A percentile compares a stretch with the other conserved stretches of the same genome.
Evolutionary conservation across 78 protist species (phyloP).

Genomic region (Trichosphaerium sp.): DNA sequence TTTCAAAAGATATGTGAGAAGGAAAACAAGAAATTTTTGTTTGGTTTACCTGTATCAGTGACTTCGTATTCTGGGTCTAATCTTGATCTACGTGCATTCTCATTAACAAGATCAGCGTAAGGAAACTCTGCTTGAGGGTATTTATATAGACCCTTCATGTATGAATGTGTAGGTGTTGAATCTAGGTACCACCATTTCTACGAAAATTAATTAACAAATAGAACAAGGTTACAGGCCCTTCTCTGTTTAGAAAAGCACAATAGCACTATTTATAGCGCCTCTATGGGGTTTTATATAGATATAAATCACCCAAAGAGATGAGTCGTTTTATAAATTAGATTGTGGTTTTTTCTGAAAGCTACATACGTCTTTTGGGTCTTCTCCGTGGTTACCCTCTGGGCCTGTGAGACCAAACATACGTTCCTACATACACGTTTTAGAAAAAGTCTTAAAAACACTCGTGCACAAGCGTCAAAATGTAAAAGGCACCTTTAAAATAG

Average conservation of each 20-base stretch:
- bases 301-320: too few species aligned
- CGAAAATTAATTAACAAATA: too few species aligned
- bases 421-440: too few species aligned
- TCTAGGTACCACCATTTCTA: conserved; percentile 43
- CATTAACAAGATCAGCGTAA: conserved; percentile 20
- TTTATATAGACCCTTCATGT: conserved; percentile 57
- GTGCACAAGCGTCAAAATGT: too few species aligned
- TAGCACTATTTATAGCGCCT: too few species aligned
- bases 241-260: too few species aligned
- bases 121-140: conserved; percentile 70
- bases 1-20: not conserved
- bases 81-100: not conserved
- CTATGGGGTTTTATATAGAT: too few species aligned
- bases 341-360: too few species aligned
- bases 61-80: conserved; percentile 63
- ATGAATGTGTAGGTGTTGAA: conserved; percentile 62
- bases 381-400: conserved; percentile 63
- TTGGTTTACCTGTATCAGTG: conserved; percentile 52
- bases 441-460: too few species aligned
- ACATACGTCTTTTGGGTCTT: too few species aligned
- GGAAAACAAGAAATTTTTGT: conserved; percentile 19
- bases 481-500: conserved; percentile 70
- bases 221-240: too few species aligned
- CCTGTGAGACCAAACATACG: conserved; percentile 62
- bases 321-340: too few species aligned